Conservation (phyloP, 2,329 filamentous ascomycete genomes). For the Xylaria arbuscula region DNA sequence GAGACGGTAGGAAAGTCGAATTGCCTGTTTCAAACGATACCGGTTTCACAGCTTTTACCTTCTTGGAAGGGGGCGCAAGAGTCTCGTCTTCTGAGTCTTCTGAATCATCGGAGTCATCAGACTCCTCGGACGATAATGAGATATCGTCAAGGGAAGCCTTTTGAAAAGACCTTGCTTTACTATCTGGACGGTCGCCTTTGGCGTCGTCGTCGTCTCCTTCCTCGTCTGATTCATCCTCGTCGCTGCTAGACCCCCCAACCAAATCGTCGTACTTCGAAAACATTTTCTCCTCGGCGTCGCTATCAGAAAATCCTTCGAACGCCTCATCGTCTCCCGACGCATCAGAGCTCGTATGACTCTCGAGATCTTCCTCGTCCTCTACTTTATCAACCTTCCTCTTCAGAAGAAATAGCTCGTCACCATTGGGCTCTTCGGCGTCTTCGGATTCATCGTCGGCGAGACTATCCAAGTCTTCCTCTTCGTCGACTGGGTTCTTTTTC, state of each 20-base stretch:
- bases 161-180: constrained; percentile 42
- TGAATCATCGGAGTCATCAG: constrained; percentile 47
- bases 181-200: constrained; percentile 46
- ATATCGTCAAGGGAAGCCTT: constrained; percentile 41
- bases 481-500: constrained; percentile 31
- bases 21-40: constrained; percentile 46
- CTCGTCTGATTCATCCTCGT: constrained; percentile 55
- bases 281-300: constrained; percentile 52
- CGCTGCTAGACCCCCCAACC: constrained; percentile 58
- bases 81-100: constrained; percentile 47
- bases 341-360: constrained; percentile 43
- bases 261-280: constrained; percentile 60
- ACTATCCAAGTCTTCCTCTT: constrained; percentile 37
- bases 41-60: constrained; percentile 42
- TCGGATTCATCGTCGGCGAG: constrained; percentile 41
- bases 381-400: constrained; percentile 52
- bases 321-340: constrained; percentile 33
- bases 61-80: constrained; percentile 48
- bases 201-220: constrained; percentile 51
- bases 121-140: constrained; percentile 45
- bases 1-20: constrained; percentile 77
- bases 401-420: constrained; percentile 46
- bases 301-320: constrained; percentile 47
- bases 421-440: constrained; percentile 41
- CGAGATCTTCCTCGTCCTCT: constrained; percentile 49